Conservation (phyloP, 345 rosid genomes). For the Eucalyptus viminalis region DNA sequence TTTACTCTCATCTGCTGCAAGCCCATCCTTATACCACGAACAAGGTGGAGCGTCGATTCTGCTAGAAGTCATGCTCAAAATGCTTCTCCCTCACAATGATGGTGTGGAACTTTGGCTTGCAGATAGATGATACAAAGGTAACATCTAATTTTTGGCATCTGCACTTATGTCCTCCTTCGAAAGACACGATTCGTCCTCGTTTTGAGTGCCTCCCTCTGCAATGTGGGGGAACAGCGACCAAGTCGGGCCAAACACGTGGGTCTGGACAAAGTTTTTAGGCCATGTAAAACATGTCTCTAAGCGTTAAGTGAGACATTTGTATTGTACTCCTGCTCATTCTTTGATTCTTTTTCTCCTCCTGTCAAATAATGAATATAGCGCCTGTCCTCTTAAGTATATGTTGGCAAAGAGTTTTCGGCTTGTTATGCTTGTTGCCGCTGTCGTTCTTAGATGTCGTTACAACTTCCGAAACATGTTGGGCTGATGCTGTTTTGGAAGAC, state of each 20-base stretch:
- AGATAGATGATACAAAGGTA: background rate
- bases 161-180: background rate
- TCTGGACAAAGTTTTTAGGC: background rate
- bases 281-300: background rate
- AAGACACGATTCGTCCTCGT: background rate
- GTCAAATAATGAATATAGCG: background rate
- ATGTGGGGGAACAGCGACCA: background rate
- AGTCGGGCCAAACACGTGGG: background rate
- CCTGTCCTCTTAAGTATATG: background rate
- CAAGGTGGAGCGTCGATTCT: constrained; percentile 13
- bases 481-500: background rate
- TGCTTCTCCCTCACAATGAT: background rate
- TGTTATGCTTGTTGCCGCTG: background rate
- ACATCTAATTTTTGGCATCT: background rate
- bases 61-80: background rate
- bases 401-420: background rate
- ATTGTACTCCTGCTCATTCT: background rate
- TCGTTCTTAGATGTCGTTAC: background rate
- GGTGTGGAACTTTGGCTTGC: background rate
- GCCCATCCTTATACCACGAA: constrained; percentile 42
- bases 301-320: background rate
- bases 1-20: constrained; percentile 39
- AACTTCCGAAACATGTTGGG: background rate
- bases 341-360: background rate
- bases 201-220: background rate